Evolutionary conservation across 1,139 yeast genomes (phyloP), one percentile per base, ranked within the genome.

Genomic region (Nakaseomyces bracarensis): DNA sequence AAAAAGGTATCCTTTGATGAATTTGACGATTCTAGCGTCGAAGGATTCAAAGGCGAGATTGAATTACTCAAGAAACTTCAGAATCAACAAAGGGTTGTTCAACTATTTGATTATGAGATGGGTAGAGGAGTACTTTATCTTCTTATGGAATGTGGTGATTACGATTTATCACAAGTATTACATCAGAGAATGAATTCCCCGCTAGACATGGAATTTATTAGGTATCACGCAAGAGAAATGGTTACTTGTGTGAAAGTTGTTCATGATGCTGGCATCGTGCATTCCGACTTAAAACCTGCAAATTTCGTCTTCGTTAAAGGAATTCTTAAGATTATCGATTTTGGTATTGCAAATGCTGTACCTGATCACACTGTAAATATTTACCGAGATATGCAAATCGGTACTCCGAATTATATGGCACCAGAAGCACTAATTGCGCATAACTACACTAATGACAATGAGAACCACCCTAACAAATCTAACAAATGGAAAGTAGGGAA

Each of bases 331-430:
- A 77, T 91, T 41, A 91, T 91, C 46, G 98, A 91, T 64, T 91
- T 91, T 69, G 98, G 98, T 15, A 91, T 91, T 46, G 95, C 97
- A 11, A 84, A 89, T 64, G 86, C 91, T 0, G 91, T 91, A 2
- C 94, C 95, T 1, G 96, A 89, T 44, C 86, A 86, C 56, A 91
- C 98, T 0, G 79, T 84, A 23, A 91, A 91, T 54, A 77, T 91
- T 18, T 91, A 89, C 58, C 72, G 97, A 45, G 95, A 86, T 48
- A 77, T 87, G 5, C 96, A 86, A 60, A 82, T 87, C 44, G 98
- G 98, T 2, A 91, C 98, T 0, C 96, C 96, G 2, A 86, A 84
- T 60, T 91, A 91, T 61, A 91, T 91, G 98, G 96, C 98, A 0
- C 98, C 98, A 0, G 98, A 91, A 61, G 86, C 97, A 0, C 67